These are phyloP conservation scores for Quercus variabilis DNA, from an alignment of 306 rosid genomes.

Conservation along the genomic window DNA sequence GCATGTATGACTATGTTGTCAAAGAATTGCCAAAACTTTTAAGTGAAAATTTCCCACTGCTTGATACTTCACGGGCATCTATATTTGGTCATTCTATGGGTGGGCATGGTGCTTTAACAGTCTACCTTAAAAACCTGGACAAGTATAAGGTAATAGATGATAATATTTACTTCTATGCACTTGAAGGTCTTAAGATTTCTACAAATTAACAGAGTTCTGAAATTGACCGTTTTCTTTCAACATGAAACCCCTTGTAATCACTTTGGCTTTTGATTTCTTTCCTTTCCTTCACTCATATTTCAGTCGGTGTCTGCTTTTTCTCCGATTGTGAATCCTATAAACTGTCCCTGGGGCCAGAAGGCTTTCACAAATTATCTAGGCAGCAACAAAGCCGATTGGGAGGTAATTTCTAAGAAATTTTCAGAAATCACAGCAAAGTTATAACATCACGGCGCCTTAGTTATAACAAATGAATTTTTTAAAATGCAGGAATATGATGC, in stretches of 20 bases:
- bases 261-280: neutral
- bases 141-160: constrained; percentile 68
- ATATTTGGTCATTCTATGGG: constrained; percentile 98
- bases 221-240: neutral
- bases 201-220: neutral
- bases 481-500: constrained; percentile 91
- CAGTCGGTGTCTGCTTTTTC: constrained; percentile 93
- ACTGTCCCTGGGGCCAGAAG: constrained; percentile 92
- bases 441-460: constrained; percentile 1
- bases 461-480: constrained; percentile 4
- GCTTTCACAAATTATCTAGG: constrained; percentile 91
- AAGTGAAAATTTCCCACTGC: constrained; percentile 69
- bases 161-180: neutral
- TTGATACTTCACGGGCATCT: constrained; percentile 75
- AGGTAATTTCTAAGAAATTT: constrained; percentile 45
- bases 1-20: constrained; percentile 92
- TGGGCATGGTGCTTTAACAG: constrained; percentile 90
- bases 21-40: constrained; percentile 82
- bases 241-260: neutral
- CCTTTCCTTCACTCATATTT: constrained; percentile 1
- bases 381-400: constrained; percentile 74
- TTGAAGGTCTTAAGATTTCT: neutral
- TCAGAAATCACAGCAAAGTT: neutral
- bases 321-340: constrained; percentile 75
- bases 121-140: constrained; percentile 76